Conservation (phyloP, 306 rosid species). For the Cicer chorassanicum region DNA sequence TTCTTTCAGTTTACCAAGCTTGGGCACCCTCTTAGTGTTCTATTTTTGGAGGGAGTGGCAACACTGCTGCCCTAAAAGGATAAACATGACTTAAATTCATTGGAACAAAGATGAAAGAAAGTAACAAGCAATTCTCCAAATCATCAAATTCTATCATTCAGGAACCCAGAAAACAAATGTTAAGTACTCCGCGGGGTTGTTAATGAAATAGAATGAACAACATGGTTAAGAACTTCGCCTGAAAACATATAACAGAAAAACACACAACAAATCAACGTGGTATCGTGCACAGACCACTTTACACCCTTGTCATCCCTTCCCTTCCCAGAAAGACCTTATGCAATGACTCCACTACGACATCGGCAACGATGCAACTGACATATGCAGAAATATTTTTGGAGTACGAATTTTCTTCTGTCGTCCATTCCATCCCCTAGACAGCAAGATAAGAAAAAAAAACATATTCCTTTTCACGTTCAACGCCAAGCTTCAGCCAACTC, state of each 20-base stretch:
- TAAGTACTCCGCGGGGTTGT: conserved; percentile 52
- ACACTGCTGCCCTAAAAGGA: background rate
- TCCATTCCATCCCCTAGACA: background rate
- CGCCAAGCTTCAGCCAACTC: conserved; percentile 96
- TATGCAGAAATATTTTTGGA: conserved; percentile 31
- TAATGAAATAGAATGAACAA: conserved; percentile 46
- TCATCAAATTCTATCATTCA: conserved; percentile 45
- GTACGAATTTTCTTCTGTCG: conserved; percentile 23
- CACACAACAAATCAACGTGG: conserved; percentile 54
- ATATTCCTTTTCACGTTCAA: conserved; percentile 49
- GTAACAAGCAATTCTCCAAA: conserved; percentile 35
- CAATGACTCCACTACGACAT: conserved; percentile 30
- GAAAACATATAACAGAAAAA: conserved; percentile 48
- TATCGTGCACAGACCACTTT: conserved; percentile 37
- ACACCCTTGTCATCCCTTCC: conserved; percentile 40
- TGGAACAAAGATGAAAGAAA: conserved; percentile 5
- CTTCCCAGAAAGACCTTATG: conserved; percentile 22
- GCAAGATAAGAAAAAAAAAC: conserved; percentile 21
- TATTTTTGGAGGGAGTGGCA: too few species aligned
- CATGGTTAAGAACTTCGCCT: conserved; percentile 45
- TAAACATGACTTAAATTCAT: conserved; percentile 1
- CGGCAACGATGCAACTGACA: conserved; percentile 38
- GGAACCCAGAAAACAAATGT: conserved; percentile 32
- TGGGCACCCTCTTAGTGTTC: too few species aligned
- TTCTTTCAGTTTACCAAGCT: too few species aligned